phyloP scores from a whole-genome alignment of 176 grass and related monocot genomes.

The Juncus effusus region DNA sequence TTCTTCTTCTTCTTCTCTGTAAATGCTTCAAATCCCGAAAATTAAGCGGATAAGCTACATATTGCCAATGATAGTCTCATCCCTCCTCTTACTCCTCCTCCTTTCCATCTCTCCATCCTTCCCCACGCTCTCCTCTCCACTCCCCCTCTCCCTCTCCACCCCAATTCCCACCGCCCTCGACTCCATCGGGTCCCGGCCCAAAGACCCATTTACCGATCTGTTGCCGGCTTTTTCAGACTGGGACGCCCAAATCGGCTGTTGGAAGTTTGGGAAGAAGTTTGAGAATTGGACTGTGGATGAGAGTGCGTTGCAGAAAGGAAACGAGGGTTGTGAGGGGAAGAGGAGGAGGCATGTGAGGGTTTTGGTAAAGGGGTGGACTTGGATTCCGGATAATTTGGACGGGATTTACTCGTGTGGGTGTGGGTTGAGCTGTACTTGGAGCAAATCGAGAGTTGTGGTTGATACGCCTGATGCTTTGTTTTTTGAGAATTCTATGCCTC shows the following conservation, averaged over 20 bases:
- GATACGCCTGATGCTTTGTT: constrained; percentile 73
- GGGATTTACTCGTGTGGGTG: constrained; percentile 77
- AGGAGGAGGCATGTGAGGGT: constrained; percentile 46
- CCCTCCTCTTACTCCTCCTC: constrained; percentile 48
- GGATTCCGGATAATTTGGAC: constrained; percentile 83
- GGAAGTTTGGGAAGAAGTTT: constrained; percentile 50
- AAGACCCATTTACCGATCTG: constrained; percentile 44
- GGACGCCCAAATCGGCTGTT: constrained; percentile 65
- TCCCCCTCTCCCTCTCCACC: constrained; percentile 26
- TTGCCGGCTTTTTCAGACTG: constrained; percentile 51
- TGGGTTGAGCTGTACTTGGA: constrained; percentile 73
- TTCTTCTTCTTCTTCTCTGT: constrained; percentile 10
- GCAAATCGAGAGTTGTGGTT: constrained; percentile 53
- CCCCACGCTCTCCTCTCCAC: constrained; percentile 46
- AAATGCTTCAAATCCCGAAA: constrained; percentile 36
- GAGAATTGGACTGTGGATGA: constrained; percentile 10
- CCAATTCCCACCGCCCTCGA: constrained; percentile 34
- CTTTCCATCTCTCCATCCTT: constrained; percentile 55
- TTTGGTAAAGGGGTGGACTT: constrained; percentile 83
- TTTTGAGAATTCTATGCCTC: constrained; percentile 63
- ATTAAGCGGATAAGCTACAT: constrained; percentile 70
- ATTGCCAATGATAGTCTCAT: constrained; percentile 56
- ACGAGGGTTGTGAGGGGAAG: constrained; percentile 13
- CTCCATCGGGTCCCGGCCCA: constrained; percentile 40
- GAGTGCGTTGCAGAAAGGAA: constrained; percentile 23